phyloP scores from a whole-genome alignment of 2,329 filamentous ascomycete genomes.

The Pseudocercospora cruenta region DNA sequence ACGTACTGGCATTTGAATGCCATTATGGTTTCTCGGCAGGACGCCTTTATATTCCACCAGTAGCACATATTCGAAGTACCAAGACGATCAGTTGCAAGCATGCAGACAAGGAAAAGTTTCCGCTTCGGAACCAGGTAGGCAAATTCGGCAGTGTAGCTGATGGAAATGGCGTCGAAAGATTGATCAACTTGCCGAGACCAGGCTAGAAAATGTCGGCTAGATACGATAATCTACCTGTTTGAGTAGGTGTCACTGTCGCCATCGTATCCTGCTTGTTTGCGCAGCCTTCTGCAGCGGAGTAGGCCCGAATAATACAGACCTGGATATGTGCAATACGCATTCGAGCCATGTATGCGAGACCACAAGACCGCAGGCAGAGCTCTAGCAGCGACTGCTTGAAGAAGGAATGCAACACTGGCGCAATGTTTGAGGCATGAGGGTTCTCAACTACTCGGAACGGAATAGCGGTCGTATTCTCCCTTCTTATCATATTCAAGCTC shows the following conservation, averaged over 20 bases:
- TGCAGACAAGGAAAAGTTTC: background rate
- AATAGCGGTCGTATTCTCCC: background rate
- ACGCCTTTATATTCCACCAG: background rate
- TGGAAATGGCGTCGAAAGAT: background rate
- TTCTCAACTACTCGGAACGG: background rate
- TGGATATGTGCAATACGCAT: background rate
- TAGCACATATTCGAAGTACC: background rate
- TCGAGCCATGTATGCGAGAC: background rate
- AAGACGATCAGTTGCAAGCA: background rate
- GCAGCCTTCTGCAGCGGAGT: background rate
- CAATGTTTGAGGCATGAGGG: background rate
- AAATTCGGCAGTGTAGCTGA: background rate
- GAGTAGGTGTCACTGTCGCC: background rate
- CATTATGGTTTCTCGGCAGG: background rate
- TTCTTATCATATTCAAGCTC: background rate
- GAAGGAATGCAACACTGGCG: background rate
- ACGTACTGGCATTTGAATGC: background rate
- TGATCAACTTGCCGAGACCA: background rate
- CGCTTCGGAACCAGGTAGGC: background rate
- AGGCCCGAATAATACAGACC: background rate
- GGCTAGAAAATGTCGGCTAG: background rate
- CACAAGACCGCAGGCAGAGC: background rate
- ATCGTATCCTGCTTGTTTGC: background rate
- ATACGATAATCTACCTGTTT: background rate
- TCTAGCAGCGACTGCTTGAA: background rate